These are phyloP conservation scores for Hypsizygus marmoreus DNA, from an alignment of 768 basidiomycete genomes.

Conservation along the genomic window DNA sequence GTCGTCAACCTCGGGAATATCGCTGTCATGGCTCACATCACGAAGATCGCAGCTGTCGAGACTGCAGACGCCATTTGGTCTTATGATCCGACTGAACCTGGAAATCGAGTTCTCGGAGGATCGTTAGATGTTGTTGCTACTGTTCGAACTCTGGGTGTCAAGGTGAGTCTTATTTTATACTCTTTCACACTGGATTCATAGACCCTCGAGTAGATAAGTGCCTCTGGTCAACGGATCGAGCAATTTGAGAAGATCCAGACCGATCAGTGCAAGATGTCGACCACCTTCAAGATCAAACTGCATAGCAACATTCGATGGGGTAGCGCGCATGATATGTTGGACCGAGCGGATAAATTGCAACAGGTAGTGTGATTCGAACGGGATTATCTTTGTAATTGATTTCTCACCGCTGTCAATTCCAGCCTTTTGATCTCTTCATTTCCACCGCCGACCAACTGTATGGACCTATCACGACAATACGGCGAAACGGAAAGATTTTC, in stretches of 20 bases:
- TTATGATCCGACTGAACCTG: conserved; percentile 24
- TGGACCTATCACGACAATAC: conserved; percentile 14
- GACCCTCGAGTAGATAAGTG: conserved; percentile 20
- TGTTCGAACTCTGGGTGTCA: conserved; percentile 29
- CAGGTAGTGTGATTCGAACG: conserved; percentile 5
- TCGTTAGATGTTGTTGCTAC: conserved; percentile 32
- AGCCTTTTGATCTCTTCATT: conserved; percentile 16
- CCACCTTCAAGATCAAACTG: conserved; percentile 21
- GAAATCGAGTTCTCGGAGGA: conserved; percentile 26
- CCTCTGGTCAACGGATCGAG: conserved; percentile 23
- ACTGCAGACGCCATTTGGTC: conserved; percentile 34
- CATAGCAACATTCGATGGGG: conserved; percentile 19
- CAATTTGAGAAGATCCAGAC: conserved; percentile 23
- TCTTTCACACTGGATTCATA: background rate
- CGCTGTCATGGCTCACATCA: conserved; percentile 32
- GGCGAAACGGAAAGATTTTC: background rate
- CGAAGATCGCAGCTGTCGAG: conserved; percentile 26
- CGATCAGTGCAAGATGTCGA: conserved; percentile 11
- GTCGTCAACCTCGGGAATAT: conserved; percentile 27
- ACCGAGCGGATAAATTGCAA: conserved; percentile 3
- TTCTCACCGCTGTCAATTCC: background rate
- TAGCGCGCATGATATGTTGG: conserved; percentile 7
- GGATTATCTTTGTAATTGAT: background rate
- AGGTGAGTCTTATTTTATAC: conserved; percentile 20
- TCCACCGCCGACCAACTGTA: conserved; percentile 7